Conservation (phyloP, 441 rosid species). For the Pelargonium citronellum region DNA sequence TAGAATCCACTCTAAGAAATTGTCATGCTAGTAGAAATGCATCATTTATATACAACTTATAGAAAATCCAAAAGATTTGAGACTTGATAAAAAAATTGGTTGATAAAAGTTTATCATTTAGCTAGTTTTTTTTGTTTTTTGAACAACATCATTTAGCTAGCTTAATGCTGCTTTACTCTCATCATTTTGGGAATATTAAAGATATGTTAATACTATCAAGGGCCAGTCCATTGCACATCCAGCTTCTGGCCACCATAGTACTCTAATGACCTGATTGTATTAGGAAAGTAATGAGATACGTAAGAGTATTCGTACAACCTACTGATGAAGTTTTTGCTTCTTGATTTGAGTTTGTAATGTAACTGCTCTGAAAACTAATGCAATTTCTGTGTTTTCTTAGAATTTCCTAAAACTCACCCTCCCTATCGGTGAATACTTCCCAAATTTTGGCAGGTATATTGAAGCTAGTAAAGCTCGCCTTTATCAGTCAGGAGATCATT, state of each 20-base stretch:
- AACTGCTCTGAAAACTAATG: neutral
- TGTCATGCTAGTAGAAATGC: neutral
- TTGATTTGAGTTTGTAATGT: neutral
- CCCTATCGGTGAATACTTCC: neutral
- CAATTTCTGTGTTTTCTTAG: neutral
- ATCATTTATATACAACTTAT: neutral
- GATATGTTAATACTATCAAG: neutral
- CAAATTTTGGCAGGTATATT: conserved; percentile 55
- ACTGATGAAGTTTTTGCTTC: neutral
- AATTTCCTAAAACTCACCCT: neutral
- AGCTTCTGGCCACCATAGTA: conserved; percentile 1
- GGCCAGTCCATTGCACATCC: conserved; percentile 1
- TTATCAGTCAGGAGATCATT: conserved; percentile 47
- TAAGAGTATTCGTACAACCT: neutral
- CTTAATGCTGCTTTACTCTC: neutral
- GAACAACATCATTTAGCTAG: neutral
- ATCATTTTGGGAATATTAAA: neutral
- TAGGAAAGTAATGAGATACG: neutral
- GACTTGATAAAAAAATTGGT: neutral
- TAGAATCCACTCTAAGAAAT: neutral
- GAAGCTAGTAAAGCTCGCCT: conserved; percentile 95
- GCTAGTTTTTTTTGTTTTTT: no score
- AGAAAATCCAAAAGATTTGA: neutral
- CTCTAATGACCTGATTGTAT: neutral
- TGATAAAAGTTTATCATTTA: neutral